Evolutionary conservation across 768 basidiomycete genomes (phyloP).

Genomic region (Psilocybe subaeruginosa): DNA sequence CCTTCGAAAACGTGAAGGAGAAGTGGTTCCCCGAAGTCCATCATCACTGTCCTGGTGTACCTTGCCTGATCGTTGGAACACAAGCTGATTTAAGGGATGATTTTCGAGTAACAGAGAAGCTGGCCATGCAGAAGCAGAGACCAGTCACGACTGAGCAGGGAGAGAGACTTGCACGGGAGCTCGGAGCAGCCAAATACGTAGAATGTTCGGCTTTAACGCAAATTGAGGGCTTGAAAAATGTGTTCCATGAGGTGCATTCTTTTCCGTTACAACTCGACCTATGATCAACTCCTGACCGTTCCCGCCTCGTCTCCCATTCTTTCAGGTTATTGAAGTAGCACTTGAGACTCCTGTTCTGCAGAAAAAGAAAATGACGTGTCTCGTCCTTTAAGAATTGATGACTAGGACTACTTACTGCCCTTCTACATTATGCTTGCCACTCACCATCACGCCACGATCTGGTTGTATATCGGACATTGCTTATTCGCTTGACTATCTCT

Average conservation of each 20-base stretch:
- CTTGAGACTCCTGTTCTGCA: constrained; percentile 90
- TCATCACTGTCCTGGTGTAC: constrained; percentile 99
- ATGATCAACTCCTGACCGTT: background rate
- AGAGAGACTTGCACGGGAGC: constrained; percentile 91
- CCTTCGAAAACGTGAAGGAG: constrained; percentile 99
- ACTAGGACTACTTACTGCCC: constrained; percentile 24
- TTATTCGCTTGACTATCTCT: constrained; percentile 26
- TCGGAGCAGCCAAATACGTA: constrained; percentile 98
- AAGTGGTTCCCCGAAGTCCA: constrained; percentile 99
- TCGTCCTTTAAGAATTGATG: constrained; percentile 71
- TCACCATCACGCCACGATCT: constrained; percentile 42
- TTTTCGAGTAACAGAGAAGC: constrained; percentile 89
- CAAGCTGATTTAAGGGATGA: constrained; percentile 98
- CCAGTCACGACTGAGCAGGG: constrained; percentile 89
- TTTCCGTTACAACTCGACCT: constrained; percentile 13
- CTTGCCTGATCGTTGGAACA: constrained; percentile 98
- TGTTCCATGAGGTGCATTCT: constrained; percentile 95
- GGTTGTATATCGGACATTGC: constrained; percentile 48
- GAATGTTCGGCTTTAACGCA: constrained; percentile 99
- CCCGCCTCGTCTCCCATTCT: constrained; percentile 39
- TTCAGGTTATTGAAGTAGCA: constrained; percentile 74
- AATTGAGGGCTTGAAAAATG: constrained; percentile 95
- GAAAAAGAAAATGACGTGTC: constrained; percentile 76
- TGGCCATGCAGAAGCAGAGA: constrained; percentile 94
- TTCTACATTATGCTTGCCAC: constrained; percentile 30